Percentiles rank a stretch among this genome's conserved stretches.
phyloP scores from a whole-genome alignment of 2,329 filamentous ascomycete species.

The Zymoseptoria pseudotritici region DNA sequence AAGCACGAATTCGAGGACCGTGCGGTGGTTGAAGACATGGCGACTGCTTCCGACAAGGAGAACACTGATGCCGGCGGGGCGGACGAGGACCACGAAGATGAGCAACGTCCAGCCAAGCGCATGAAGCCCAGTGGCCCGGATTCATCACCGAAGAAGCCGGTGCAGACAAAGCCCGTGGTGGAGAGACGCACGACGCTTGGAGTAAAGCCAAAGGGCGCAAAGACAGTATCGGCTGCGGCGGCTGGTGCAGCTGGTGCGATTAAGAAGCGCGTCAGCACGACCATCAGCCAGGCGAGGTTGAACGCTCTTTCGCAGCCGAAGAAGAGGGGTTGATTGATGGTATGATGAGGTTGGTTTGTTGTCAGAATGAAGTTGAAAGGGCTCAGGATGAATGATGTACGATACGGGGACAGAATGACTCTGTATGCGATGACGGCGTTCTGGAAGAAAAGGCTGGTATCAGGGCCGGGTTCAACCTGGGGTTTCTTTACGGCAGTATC shows the following conservation, averaged over 20 bases:
- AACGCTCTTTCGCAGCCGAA: constrained; percentile 29
- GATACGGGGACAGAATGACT: background rate
- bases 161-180: constrained; percentile 8
- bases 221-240: constrained; percentile 5
- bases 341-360: background rate
- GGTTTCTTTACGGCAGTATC: background rate
- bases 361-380: background rate
- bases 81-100: constrained; percentile 23
- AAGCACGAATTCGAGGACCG: constrained; percentile 35
- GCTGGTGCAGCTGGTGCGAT: background rate
- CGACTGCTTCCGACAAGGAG: constrained; percentile 36
- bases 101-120: constrained; percentile 24
- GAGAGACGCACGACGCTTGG: constrained; percentile 24
- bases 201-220: constrained; percentile 27
- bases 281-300: constrained; percentile 26
- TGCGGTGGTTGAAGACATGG: constrained; percentile 18
- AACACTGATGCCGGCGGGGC: constrained; percentile 26
- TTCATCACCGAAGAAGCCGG: background rate
- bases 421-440: background rate
- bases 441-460: background rate
- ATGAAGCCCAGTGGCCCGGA: constrained; percentile 11
- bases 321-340: constrained; percentile 7
- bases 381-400: background rate
- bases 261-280: constrained; percentile 17
- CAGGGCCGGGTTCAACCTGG: background rate